Conservation (phyloP, 257 asterid genomes). For the Rhazya stricta region DNA sequence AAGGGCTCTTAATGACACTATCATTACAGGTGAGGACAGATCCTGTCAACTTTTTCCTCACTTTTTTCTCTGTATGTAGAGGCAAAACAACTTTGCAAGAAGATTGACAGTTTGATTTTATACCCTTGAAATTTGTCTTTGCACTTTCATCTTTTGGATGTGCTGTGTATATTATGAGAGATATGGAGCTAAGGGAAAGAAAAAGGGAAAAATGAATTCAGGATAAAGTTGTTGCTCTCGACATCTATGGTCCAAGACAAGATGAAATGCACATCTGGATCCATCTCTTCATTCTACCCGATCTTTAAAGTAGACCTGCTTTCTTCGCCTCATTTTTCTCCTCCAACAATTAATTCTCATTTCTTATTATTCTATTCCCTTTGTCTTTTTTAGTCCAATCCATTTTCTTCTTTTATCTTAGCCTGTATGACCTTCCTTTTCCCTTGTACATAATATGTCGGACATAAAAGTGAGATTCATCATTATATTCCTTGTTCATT, state of each 20-base stretch:
- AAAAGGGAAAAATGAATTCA: not conserved
- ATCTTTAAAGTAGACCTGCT: not conserved
- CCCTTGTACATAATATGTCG: not conserved
- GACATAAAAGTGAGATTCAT: not conserved
- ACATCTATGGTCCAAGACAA: not conserved
- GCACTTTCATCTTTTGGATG: not conserved
- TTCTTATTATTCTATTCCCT: not conserved
- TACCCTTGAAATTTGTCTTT: not conserved
- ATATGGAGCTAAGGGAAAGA: not conserved
- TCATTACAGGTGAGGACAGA: constrained; percentile 58
- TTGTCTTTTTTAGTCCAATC: not conserved
- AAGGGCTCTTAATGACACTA: constrained; percentile 92
- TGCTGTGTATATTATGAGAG: not conserved
- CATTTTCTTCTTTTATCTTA: not conserved
- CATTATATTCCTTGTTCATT: not conserved
- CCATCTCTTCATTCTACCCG: not conserved
- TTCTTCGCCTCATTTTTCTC: not conserved
- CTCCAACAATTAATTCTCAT: not conserved
- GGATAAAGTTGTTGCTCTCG: not conserved
- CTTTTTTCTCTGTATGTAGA: not conserved
- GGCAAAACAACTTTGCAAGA: not conserved
- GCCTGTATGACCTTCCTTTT: not conserved
- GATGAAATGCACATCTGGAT: not conserved
- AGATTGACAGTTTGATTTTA: not conserved
- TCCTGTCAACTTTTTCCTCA: not conserved